Base-by-base conservation (phyloP, 768 basidiomycete species). In the Mycena albidolilacea region DNA sequence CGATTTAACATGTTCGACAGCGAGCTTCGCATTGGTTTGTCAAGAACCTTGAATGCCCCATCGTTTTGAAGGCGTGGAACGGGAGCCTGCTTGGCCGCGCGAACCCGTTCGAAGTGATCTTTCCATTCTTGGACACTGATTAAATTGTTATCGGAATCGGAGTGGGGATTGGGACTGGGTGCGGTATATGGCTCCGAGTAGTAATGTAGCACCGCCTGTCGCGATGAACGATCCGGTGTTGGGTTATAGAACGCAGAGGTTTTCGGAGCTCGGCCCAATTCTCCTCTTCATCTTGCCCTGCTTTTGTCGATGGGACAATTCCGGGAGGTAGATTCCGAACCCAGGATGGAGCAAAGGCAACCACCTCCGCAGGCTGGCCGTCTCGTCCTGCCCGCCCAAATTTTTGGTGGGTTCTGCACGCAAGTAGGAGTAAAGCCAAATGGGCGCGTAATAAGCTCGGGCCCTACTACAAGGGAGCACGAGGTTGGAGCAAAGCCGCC, bases 1-100 rank as follows among this genome's bases (percentile, higher is more conserved):
- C 66, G 55, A 37, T 67, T 55, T 3, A 67, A 43, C 66, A 67
- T 59, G 9, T 67, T 55, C 66, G 10, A 0, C 4, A 65, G n/a
- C 2, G 64, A 65, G 0, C 39, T 39, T 11, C 30, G n/a, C 64
- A 65, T 65, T 1, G 37, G 50, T 38, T 65, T 65, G 3, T 65
- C 52, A 11, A 65, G 38, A 2, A 38, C 50, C 2, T 17, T 50
- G 43, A 65, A 54, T 5, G 64, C 30, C 3, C 64, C 38, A 15
- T 54, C n/a, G 4, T 52, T 21, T 30, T 30, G 30, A 30, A 30
- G 30, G 30, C 30, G 30, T 30, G 30, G 30, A 30, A 30, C 30
- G 30, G 30, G 3, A 30, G 30, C 30, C 30, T 30, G 30, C 30
- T 30, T 30, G 30, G 41, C 12, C 41, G 41, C 41, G 12, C 41